phyloP scores from a whole-genome alignment of 2,329 filamentous ascomycete genomes.

The Ophiostoma triangulosporum region DNA sequence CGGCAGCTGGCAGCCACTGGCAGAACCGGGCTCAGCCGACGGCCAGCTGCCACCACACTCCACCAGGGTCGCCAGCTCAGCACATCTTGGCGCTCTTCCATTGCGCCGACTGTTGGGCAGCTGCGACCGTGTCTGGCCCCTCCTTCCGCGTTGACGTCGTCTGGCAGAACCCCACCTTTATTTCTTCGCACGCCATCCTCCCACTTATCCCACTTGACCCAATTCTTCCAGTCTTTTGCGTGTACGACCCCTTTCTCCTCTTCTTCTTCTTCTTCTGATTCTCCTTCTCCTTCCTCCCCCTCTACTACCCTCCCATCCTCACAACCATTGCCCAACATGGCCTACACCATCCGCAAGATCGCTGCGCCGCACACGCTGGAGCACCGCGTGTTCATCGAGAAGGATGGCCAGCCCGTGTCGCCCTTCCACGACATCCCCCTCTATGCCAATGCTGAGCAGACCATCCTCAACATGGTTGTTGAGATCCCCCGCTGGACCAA shows the following conservation, averaged over 20 bases:
- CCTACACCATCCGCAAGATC: conserved; percentile 76
- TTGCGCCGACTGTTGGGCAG: background rate
- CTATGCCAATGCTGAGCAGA: conserved; percentile 92
- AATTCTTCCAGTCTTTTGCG: background rate
- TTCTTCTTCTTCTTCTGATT: background rate
- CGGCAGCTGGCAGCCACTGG: background rate
- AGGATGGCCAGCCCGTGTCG: conserved; percentile 86
- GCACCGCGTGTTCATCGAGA: conserved; percentile 95
- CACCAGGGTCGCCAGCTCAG: background rate
- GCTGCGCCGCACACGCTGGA: conserved; percentile 85
- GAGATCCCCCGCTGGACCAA: conserved; percentile 99
- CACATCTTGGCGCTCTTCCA: too few relatives aligned
- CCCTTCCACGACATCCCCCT: conserved; percentile 98
- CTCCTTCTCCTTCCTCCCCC: conserved; percentile 8
- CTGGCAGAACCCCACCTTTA: conserved; percentile 8
- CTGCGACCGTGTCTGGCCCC: background rate
- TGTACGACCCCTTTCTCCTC: background rate
- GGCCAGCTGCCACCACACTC: background rate
- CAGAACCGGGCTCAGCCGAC: too few relatives aligned
- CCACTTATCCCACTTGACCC: conserved; percentile 1
- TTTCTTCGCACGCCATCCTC: conserved; percentile 3
- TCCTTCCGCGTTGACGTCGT: conserved; percentile 1
- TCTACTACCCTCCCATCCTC: conserved; percentile 10
- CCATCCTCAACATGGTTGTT: conserved; percentile 96
- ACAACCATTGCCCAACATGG: conserved; percentile 28